Evolutionary conservation across 139 green algal genomes (phyloP).

Genomic region (Closterium sp.): DNA sequence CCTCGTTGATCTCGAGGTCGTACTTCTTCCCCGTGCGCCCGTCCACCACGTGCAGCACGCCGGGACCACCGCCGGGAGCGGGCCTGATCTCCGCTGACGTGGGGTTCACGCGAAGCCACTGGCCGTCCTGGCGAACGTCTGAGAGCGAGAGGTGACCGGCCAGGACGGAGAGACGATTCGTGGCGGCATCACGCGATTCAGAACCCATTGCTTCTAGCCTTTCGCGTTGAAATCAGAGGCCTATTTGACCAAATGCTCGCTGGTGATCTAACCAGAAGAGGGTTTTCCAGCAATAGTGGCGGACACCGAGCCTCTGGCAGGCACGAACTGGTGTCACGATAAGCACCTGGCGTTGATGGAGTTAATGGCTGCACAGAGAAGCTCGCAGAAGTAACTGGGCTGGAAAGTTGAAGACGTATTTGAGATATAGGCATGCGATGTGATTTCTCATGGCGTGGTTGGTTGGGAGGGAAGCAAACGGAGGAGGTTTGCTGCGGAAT

Average conservation of each 20-base stretch:
- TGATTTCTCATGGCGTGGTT: too few species aligned
- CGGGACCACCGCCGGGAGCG: constrained; percentile 63
- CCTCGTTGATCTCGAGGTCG: constrained; percentile 73
- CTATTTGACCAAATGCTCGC: neutral
- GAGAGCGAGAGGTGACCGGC: neutral
- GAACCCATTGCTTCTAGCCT: neutral
- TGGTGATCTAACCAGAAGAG: neutral
- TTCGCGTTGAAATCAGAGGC: too few species aligned
- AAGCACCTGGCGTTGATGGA: neutral
- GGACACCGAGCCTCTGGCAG: neutral
- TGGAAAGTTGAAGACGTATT: too few species aligned
- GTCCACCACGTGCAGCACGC: constrained; percentile 79
- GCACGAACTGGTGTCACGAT: neutral
- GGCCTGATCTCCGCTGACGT: constrained; percentile 32
- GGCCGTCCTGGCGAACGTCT: neutral
- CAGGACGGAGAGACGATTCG: neutral
- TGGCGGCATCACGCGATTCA: neutral
- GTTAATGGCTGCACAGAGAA: neutral
- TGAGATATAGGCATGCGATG: neutral
- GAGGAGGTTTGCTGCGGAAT: too few species aligned
- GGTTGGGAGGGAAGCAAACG: too few species aligned
- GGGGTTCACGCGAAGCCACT: neutral
- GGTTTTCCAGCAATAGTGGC: neutral
- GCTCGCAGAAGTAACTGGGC: neutral
- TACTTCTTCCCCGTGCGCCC: constrained; percentile 88